A percentile compares a stretch with the other conserved stretches of the same genome.
These are phyloP conservation scores for Pittosporum tobira DNA, from an alignment of 129 eudicot genomes.

Conservation along the genomic window DNA sequence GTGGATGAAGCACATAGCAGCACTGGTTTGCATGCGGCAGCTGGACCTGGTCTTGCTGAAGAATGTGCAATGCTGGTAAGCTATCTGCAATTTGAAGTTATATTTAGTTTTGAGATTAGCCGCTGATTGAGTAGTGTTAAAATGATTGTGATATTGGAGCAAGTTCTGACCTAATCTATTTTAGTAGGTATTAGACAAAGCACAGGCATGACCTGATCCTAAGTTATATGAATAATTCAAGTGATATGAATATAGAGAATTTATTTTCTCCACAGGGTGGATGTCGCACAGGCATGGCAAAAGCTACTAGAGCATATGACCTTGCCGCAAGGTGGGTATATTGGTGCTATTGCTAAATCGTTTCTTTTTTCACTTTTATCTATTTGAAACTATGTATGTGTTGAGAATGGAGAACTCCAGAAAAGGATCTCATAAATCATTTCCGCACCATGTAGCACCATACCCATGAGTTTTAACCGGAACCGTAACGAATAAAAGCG, in stretches of 20 bases:
- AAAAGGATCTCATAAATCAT: too few relatives aligned
- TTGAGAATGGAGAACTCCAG: too few relatives aligned
- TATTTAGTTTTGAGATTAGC: background rate
- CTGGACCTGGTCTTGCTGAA: slow-evolving; percentile 99
- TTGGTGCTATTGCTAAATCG: slow-evolving; percentile 13
- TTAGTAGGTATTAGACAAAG: too few relatives aligned
- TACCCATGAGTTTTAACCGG: too few relatives aligned
- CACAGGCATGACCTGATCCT: too few relatives aligned
- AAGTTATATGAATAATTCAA: slow-evolving; percentile 3
- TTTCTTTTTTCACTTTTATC: background rate
- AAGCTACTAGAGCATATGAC: slow-evolving; percentile 85
- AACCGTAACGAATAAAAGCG: too few relatives aligned
- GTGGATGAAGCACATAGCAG: slow-evolving; percentile 96
- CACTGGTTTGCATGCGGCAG: slow-evolving; percentile 94
- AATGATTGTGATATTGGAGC: too few relatives aligned
- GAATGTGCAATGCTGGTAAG: slow-evolving; percentile 92
- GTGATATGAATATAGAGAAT: too few relatives aligned
- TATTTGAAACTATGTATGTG: background rate
- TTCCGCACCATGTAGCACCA: background rate
- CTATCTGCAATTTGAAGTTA: background rate
- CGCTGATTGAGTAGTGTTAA: too few relatives aligned
- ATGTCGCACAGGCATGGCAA: slow-evolving; percentile 99
- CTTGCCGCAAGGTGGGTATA: slow-evolving; percentile 84
- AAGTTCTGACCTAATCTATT: too few relatives aligned
- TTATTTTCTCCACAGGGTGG: slow-evolving; percentile 94